Conservation (phyloP, 768 basidiomycete species). For the Boletellus ananiceps region DNA sequence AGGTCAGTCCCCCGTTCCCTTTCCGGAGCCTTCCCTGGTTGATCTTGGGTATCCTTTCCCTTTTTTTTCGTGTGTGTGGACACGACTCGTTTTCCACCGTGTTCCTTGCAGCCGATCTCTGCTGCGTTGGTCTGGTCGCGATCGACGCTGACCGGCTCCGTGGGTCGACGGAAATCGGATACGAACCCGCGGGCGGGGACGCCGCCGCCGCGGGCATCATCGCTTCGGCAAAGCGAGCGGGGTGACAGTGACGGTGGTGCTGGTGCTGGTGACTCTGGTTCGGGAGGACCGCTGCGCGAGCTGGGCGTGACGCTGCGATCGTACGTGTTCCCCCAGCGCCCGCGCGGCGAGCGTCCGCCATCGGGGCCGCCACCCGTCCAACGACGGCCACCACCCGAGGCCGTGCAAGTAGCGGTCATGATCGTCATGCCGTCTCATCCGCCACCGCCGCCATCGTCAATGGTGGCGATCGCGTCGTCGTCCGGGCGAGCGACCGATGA, state of each 20-base stretch:
- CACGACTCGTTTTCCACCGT: background rate
- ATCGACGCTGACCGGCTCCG: background rate
- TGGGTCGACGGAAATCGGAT: background rate
- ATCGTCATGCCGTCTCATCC: conserved; percentile 42
- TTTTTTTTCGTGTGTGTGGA: background rate
- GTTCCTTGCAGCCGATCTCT: conserved; percentile 20
- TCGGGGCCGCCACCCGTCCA: conserved; percentile 11
- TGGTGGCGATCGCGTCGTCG: no score
- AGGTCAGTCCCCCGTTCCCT: conserved; percentile 16
- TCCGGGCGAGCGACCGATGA: background rate
- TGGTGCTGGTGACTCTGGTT: no score
- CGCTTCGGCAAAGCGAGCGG: no score
- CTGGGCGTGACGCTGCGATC: conserved; percentile 5
- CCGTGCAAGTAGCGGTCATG: conserved; percentile 41
- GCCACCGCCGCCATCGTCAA: background rate
- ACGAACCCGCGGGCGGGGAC: background rate
- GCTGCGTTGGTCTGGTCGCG: conserved; percentile 18
- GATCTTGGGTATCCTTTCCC: background rate
- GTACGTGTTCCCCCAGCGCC: conserved; percentile 4
- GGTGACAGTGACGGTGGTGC: no score
- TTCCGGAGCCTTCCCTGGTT: no score
- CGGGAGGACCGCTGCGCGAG: background rate
- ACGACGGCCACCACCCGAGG: conserved; percentile 16
- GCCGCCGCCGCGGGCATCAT: background rate
- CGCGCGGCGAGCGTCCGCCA: background rate